Base-by-base conservation (phyloP, 1,139 yeast genomes). In the Candida albicans region DNA sequence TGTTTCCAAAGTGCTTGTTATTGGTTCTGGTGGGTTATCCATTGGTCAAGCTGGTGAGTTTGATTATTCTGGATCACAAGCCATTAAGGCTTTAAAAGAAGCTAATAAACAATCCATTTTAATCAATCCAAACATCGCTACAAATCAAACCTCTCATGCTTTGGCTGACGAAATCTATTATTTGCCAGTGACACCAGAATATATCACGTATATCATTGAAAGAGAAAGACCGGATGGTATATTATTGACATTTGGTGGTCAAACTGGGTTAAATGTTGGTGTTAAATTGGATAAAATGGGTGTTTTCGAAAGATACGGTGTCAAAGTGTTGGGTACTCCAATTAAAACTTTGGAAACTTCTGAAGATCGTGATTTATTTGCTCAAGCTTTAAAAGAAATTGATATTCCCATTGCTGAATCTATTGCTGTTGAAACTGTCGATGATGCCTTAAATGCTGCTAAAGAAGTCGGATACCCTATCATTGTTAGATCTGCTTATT, bases 1-100 rank as follows among this genome's bases (percentile, higher is more conserved):
- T 43, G 96, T 87, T 59, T 88, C 90, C 77, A 95, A 95, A 72
- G 99, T 93, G 33, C 81, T 93, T 61, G 96, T 93, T 49, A 79
- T 93, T 58, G 99, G 99, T 55, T 91, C 98, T 40, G 99, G 99
- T 75, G 99, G 99, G 67, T 79, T 93, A 58, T 87, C 96, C 47
- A 93, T 93, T 68, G 99, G 99, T 60, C 99, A 93, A 77, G 99
- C 99, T 52, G 99, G 99, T 70, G 99, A 93, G 73, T 93, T 93
- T 64, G 99, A 93, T 69, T 93, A 93, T 72, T 88, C 96, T 33
- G 98, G 98, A 47, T 90, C 97, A 15, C 98, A 91, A 70, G 98
- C 98, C 41, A 91, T 91, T 64, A 91, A 91, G 68, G 99, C 99
- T 8, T 74, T 93, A 58, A 87, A 81, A 63, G 98, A 93, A 69